These are phyloP conservation scores for Aspergillus glaucus DNA, from an alignment of 2,329 filamentous ascomycete genomes.

Conservation along the genomic window DNA sequence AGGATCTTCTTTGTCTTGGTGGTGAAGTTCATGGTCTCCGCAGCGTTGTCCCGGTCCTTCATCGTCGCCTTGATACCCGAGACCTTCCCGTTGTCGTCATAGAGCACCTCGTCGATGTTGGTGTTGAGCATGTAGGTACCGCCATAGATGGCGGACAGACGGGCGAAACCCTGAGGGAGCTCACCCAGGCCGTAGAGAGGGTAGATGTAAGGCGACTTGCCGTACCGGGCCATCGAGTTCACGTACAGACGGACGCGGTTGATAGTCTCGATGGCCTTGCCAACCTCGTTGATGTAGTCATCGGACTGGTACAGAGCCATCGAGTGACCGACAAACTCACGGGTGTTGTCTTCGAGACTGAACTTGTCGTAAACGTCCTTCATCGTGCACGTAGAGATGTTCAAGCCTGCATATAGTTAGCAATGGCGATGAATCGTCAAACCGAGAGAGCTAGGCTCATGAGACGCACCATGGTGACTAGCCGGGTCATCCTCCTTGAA, in stretches of 20 bases:
- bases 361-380: constrained; percentile 99
- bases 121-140: constrained; percentile 99
- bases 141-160: constrained; percentile 95
- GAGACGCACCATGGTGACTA: constrained; percentile 75
- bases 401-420: constrained; percentile 56
- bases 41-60: constrained; percentile 71
- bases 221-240: constrained; percentile 94
- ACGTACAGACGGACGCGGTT: constrained; percentile 93
- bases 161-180: constrained; percentile 94
- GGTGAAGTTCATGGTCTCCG: constrained; percentile 77
- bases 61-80: constrained; percentile 96
- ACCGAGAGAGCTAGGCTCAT: not conserved
- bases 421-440: not conserved
- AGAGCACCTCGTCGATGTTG: constrained; percentile 79
- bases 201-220: constrained; percentile 99
- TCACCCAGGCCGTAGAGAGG: constrained; percentile 95
- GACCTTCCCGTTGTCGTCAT: constrained; percentile 72
- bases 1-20: constrained; percentile 96
- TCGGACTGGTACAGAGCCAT: constrained; percentile 96
- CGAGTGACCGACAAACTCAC: constrained; percentile 94
- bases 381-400: constrained; percentile 76
- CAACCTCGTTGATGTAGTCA: constrained; percentile 69
- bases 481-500: constrained; percentile 76
- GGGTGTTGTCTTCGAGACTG: constrained; percentile 77
- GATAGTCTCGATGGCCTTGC: constrained; percentile 75